Base-by-base conservation (phyloP, 805 yeast genomes). In the Groenewaldozyma tartarivorans region DNA sequence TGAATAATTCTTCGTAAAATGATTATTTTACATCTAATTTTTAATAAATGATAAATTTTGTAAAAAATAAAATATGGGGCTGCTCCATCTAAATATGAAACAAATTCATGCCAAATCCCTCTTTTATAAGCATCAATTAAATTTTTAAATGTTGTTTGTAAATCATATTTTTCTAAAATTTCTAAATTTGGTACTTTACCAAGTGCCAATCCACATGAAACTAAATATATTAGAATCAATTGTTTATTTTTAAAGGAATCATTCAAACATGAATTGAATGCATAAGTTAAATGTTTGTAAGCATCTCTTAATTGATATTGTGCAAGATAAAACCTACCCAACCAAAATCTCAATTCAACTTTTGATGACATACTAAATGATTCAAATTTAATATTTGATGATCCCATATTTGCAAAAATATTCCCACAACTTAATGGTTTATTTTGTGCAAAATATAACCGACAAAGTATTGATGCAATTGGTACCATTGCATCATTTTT, bases 331-430 rank as follows among this genome's bases (percentile, higher is more conserved):
- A 72, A 80, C 34, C 74, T 65, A 2, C 80, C 78, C 26, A 77
- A 58, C 44, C 72, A 68, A 51, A 64, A 77, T 34, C 81, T 60
- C 52, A 73, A 78, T 45, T 71, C 75, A 5, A 78, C 65, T 42
- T 69, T 73, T 51, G 78, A 74, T 11, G 68, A 57, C 19, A 57
- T 50, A 15, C 70, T 63, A 46, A 66, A 78, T 2, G 59, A 50
- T 4, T 58, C 44, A 43, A 69, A 63, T 22, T 45, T 54, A 41
- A 77, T 61, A 17, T 63, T 60, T 15, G 77, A 69, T 17, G 73
- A 66, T 48, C 68, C 70, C 63, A 78, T 71, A 54, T 78, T 78
- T 21, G 79, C 71, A 45, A 74, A 73, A 36, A 74, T 72, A 45
- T 72, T 62, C 17, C 62, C 63, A 43, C 75, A 46, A 4, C 58